Conservation (phyloP, 148 eudicot genomes). For the Polygonum aviculare region DNA sequence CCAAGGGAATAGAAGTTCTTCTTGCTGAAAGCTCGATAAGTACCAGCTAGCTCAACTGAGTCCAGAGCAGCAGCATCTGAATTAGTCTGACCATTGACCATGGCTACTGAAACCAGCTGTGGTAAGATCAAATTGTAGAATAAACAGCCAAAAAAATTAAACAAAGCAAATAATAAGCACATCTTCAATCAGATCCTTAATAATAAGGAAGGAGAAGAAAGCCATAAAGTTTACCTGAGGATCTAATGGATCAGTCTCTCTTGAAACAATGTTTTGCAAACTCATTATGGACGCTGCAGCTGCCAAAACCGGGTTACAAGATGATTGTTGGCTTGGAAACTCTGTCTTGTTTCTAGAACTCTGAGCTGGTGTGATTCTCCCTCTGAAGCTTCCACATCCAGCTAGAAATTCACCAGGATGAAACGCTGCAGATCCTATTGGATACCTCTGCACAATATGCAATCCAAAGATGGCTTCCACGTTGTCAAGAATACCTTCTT, state of each 20-base stretch:
- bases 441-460: slow-evolving; percentile 28
- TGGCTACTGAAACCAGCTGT: slow-evolving; percentile 36
- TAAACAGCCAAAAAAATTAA: neutral
- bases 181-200: neutral
- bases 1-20: slow-evolving; percentile 25
- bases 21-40: slow-evolving; percentile 35
- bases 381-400: slow-evolving; percentile 46
- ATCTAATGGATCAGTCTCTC: slow-evolving; percentile 36
- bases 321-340: slow-evolving; percentile 32
- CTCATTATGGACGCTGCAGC: slow-evolving; percentile 26
- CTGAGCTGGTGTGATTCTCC: slow-evolving; percentile 17
- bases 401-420: slow-evolving; percentile 47
- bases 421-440: slow-evolving; percentile 28
- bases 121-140: neutral
- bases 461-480: slow-evolving; percentile 61
- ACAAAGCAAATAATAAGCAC: neutral
- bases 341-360: slow-evolving; percentile 50
- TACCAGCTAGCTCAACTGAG: slow-evolving; percentile 23
- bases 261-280: slow-evolving; percentile 32
- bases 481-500: slow-evolving; percentile 42
- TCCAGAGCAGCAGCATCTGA: slow-evolving; percentile 10
- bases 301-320: slow-evolving; percentile 34
- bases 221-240: slow-evolving; percentile 20
- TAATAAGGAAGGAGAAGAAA: neutral
- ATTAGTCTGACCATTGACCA: slow-evolving; percentile 17